Conservation (phyloP, 345 rosid species). For the Tarenaya hassleriana region DNA sequence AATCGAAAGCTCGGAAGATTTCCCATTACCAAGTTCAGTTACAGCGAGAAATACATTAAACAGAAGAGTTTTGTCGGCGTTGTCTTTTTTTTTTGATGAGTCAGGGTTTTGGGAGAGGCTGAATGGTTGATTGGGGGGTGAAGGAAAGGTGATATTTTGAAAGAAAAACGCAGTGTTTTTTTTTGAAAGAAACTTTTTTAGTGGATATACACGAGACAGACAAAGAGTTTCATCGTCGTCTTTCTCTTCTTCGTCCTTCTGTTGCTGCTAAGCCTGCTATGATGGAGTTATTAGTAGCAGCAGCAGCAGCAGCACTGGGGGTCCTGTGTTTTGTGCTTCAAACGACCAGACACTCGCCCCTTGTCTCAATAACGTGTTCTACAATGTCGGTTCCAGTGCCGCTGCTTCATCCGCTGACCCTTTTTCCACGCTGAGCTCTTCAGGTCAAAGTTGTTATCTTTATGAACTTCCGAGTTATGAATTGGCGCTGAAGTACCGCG, state of each 20-base stretch:
- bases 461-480: background rate
- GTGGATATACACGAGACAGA: slow-evolving; percentile 7
- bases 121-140: too few species aligned
- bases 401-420: slow-evolving; percentile 31
- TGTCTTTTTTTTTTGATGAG: too few species aligned
- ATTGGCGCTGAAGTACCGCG: background rate
- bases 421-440: slow-evolving; percentile 30
- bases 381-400: slow-evolving; percentile 37
- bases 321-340: slow-evolving; percentile 38
- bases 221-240: slow-evolving; percentile 9
- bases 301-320: slow-evolving; percentile 24
- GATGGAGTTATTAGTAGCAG: slow-evolving; percentile 12
- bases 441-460: slow-evolving; percentile 35
- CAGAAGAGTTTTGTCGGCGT: too few species aligned
- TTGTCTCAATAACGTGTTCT: slow-evolving; percentile 31
- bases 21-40: too few species aligned
- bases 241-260: slow-evolving; percentile 22
- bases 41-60: too few species aligned
- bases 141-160: too few species aligned
- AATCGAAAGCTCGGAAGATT: too few species aligned
- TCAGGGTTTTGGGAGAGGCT: too few species aligned
- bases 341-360: slow-evolving; percentile 36
- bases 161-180: too few species aligned
- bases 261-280: slow-evolving; percentile 28
- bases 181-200: background rate